Conservation (phyloP, 164 flowering plant genomes). For the Dillenia turbinata region DNA sequence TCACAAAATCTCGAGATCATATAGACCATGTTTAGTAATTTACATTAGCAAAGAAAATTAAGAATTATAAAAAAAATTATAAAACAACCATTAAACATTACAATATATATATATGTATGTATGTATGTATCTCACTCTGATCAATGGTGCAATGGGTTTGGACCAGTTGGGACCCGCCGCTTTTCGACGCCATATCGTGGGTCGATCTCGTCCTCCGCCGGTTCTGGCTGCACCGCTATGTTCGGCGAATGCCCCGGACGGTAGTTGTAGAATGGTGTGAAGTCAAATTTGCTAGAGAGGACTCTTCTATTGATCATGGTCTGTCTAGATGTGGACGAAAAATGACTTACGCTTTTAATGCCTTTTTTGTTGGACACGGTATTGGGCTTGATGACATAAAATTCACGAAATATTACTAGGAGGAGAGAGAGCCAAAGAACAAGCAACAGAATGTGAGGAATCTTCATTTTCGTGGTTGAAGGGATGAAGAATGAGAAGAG, state of each 20-base stretch:
- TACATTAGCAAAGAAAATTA: not conserved
- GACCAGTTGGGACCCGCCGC: slow-evolving; percentile 50
- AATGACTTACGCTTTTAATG: not conserved
- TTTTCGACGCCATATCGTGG: slow-evolving; percentile 37
- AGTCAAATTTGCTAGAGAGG: slow-evolving; percentile 32
- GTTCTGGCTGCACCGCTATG: not conserved
- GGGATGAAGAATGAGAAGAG: slow-evolving; percentile 15
- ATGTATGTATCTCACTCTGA: not conserved
- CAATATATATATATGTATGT: too few relatives aligned
- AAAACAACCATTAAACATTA: not conserved
- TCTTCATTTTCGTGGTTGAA: slow-evolving; percentile 26
- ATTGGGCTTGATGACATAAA: slow-evolving; percentile 2
- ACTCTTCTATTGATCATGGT: slow-evolving; percentile 25
- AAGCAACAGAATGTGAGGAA: slow-evolving; percentile 14
- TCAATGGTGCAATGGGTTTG: slow-evolving; percentile 48
- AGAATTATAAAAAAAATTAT: not conserved
- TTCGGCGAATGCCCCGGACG: slow-evolving; percentile 6
- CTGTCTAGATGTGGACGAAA: slow-evolving; percentile 2
- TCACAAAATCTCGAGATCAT: too few relatives aligned
- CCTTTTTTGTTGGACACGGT: slow-evolving; percentile 13
- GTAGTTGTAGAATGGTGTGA: slow-evolving; percentile 24
- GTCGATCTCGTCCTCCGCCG: slow-evolving; percentile 32
- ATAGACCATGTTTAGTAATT: too few relatives aligned
- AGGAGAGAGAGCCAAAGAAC: slow-evolving; percentile 35
- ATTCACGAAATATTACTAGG: slow-evolving; percentile 33